phyloP scores from a whole-genome alignment of 768 basidiomycete species.

The Glaciozyma martinii region DNA sequence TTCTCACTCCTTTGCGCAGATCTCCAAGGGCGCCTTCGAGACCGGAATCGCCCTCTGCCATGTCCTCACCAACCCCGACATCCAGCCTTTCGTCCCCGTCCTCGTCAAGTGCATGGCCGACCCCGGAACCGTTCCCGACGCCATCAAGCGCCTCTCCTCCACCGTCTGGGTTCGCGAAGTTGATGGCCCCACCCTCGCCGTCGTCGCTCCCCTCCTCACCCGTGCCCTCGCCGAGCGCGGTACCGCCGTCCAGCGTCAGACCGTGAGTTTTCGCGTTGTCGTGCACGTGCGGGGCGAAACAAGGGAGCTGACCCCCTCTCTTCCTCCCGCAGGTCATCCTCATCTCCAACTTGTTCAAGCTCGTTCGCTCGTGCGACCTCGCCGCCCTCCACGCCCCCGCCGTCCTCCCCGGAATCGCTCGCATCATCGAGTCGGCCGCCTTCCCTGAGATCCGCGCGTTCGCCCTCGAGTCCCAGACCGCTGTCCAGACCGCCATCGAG shows the following conservation, averaged over 20 bases:
- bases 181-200: constrained; percentile 88
- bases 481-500: constrained; percentile 45
- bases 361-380: constrained; percentile 80
- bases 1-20: constrained; percentile 45
- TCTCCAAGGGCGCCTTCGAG: constrained; percentile 75
- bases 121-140: constrained; percentile 69
- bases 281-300: background rate
- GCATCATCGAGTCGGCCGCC: constrained; percentile 79
- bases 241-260: constrained; percentile 90
- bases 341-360: constrained; percentile 92
- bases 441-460: constrained; percentile 99
- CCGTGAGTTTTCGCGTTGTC: constrained; percentile 41
- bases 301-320: background rate
- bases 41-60: constrained; percentile 79
- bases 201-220: constrained; percentile 79
- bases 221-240: constrained; percentile 91
- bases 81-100: constrained; percentile 73
- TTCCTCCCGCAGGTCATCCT: constrained; percentile 53
- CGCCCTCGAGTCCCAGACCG: constrained; percentile 68
- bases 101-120: constrained; percentile 93
- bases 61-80: constrained; percentile 86
- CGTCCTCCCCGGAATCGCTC: constrained; percentile 81
- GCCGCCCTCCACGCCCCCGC: constrained; percentile 80
- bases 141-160: constrained; percentile 88
- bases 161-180: constrained; percentile 97